Evolutionary conservation across 148 eudicot species (phyloP), one percentile per base, ranked within the genome.

Genomic region (Rhododendron kiyosumense): DNA sequence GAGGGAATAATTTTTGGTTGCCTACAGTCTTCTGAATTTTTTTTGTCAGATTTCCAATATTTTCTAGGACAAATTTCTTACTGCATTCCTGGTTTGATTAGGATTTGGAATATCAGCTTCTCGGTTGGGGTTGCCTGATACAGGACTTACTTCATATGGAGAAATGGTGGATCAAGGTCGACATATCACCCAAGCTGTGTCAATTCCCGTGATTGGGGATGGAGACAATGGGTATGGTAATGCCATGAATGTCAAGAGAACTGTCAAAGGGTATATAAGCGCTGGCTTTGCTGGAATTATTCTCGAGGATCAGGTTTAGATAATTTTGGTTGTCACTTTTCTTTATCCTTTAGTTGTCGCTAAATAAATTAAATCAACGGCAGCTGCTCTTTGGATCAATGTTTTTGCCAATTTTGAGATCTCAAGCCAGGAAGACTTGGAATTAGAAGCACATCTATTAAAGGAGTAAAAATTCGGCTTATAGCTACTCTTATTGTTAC

Each of bases 281-380:
- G 96, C 99, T 85, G 99, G 99, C 86, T 96, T 96, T 91, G 98
- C 98, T 30, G 99, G 99, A 89, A 95, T 96, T 84, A 92, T 96
- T 89, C 96, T 96, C 78, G 99, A 96, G 91, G 99, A 96, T 90
- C 99, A 96, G 95, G 99, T 96, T 89, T 38, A 57, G 32, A 28
- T 57, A 81, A 85, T 65, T 69, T 69, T 69, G 74, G 15, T 67
- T 67, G 15, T 28, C 75, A 13, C 18, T 28, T 28, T 69, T 69
- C 18, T 14, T 69, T 63, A 30, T 28, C 75, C 34, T 28, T 69
- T 11, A 0, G 18, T 13, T 30, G 26, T 30, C 32, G 3, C 73
- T 67, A n/a, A 67, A 69, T 38, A 30, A 69, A 38, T 71, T 48
- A 26, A 48, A 11, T 26, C 12, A 2, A 1, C 1, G 10, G 3